phyloP scores from a whole-genome alignment of 352 stramenopile genomes.

The Globisporangium emineosum region DNA sequence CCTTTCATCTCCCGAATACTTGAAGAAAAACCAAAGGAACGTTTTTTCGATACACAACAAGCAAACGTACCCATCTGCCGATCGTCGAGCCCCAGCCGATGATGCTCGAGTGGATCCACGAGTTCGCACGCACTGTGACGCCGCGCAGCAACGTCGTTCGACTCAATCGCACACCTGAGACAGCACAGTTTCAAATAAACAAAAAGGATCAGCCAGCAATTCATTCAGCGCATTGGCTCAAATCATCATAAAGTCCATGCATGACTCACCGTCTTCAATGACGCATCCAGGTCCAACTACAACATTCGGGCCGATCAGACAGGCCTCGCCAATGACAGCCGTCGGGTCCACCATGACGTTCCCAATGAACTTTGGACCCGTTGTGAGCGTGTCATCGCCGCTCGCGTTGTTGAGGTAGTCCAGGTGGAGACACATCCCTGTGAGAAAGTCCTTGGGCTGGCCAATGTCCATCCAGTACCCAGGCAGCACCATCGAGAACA shows the following conservation, averaged over 20 bases:
- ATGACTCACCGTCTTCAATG: conserved; percentile 67
- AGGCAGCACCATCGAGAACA: conserved; percentile 83
- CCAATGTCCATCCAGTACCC: conserved; percentile 92
- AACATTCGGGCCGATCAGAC: conserved; percentile 84
- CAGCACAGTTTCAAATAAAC: conserved; percentile 2
- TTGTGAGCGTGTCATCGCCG: conserved; percentile 38
- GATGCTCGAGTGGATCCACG: conserved; percentile 87
- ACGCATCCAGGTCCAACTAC: conserved; percentile 79
- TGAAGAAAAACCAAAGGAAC: not conserved
- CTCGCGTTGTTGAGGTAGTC: conserved; percentile 53
- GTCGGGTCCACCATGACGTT: conserved; percentile 85
- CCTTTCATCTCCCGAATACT: too few species aligned
- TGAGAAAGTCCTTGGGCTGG: conserved; percentile 88
- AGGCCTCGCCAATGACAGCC: conserved; percentile 71
- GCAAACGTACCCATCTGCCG: conserved; percentile 65
- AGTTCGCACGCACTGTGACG: conserved; percentile 77
- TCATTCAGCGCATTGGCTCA: not conserved
- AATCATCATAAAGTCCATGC: not conserved
- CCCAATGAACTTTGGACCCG: conserved; percentile 70
- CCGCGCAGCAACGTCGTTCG: conserved; percentile 74
- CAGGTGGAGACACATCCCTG: conserved; percentile 85
- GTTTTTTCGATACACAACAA: too few species aligned
- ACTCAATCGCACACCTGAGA: conserved; percentile 72
- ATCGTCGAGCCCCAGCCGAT: conserved; percentile 88
- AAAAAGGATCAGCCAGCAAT: conserved; percentile 1